Percentiles rank a stretch among this genome's conserved stretches.
Conservation (phyloP, 371 early-diverging fungal genomes). For the Lichtheimia ramosa region DNA sequence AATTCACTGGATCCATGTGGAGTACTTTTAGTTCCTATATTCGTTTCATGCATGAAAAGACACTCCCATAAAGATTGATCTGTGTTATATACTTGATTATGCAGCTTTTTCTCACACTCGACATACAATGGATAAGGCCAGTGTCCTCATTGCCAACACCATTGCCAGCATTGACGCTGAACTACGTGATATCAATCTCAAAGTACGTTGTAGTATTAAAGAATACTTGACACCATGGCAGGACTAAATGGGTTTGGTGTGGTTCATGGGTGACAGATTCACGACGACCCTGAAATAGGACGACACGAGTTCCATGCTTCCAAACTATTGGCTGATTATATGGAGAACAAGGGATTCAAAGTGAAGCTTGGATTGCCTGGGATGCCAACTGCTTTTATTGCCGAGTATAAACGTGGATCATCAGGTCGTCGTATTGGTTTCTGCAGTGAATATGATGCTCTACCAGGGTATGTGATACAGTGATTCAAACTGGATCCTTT, state of each 20-base stretch:
- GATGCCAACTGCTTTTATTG: constrained; percentile 63
- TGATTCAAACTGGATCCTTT: constrained; percentile 11
- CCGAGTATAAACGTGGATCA: constrained; percentile 49
- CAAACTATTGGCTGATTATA: constrained; percentile 50
- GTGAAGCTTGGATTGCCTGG: constrained; percentile 57
- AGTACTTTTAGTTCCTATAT: constrained; percentile 35
- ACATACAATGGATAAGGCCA: no score
- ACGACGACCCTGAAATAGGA: constrained; percentile 60
- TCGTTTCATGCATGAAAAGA: constrained; percentile 18
- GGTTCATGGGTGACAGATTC: constrained; percentile 36
- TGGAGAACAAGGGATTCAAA: constrained; percentile 55
- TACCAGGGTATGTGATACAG: constrained; percentile 44
- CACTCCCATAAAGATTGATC: no score
- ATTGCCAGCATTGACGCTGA: constrained; percentile 45
- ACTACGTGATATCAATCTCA: constrained; percentile 56
- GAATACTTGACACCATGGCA: neutral
- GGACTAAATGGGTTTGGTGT: no score
- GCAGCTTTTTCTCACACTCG: no score
- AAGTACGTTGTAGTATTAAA: constrained; percentile 27
- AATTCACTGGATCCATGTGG: constrained; percentile 33
- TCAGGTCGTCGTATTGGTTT: constrained; percentile 48
- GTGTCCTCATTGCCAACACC: constrained; percentile 13
- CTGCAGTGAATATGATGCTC: constrained; percentile 69
- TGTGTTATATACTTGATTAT: no score
- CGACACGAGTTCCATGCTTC: constrained; percentile 61